Conservation (phyloP, 306 rosid species). For the Fragaria vesca region DNA sequence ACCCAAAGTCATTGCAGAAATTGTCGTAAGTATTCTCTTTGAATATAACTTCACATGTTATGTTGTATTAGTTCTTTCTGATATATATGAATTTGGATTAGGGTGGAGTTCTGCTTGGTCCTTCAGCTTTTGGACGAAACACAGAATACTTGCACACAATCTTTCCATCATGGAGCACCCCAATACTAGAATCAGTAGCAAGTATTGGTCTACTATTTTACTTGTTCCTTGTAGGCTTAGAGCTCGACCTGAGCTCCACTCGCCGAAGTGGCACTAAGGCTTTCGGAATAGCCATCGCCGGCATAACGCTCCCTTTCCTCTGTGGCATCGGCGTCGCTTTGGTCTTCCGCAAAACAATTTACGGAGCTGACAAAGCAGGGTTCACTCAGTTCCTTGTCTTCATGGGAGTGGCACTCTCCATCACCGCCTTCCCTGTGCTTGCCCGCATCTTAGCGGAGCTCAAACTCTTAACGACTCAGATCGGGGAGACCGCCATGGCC, state of each 20-base stretch:
- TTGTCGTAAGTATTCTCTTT: conserved; percentile 37
- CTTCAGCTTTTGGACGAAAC: conserved; percentile 69
- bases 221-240: conserved; percentile 73
- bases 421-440: conserved; percentile 87
- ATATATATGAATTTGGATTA: neutral
- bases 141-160: conserved; percentile 40
- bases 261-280: conserved; percentile 61
- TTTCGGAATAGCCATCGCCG: conserved; percentile 62
- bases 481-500: conserved; percentile 89
- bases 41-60: neutral
- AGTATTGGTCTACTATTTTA: conserved; percentile 79
- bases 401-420: conserved; percentile 85
- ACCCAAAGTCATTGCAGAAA: conserved; percentile 86
- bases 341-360: conserved; percentile 55
- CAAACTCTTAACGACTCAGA: conserved; percentile 61
- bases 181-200: conserved; percentile 69
- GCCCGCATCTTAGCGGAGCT: conserved; percentile 91
- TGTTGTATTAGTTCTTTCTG: neutral
- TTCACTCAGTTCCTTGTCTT: conserved; percentile 64
- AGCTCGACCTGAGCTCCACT: conserved; percentile 60
- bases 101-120: conserved; percentile 89
- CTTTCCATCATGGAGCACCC: conserved; percentile 71
- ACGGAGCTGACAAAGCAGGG: conserved; percentile 59
- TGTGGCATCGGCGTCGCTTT: conserved; percentile 68
- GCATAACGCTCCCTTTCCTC: conserved; percentile 66